These are phyloP conservation scores for Dacryopinax primogenitus DNA, from an alignment of 768 basidiomycete genomes.

Conservation along the genomic window DNA sequence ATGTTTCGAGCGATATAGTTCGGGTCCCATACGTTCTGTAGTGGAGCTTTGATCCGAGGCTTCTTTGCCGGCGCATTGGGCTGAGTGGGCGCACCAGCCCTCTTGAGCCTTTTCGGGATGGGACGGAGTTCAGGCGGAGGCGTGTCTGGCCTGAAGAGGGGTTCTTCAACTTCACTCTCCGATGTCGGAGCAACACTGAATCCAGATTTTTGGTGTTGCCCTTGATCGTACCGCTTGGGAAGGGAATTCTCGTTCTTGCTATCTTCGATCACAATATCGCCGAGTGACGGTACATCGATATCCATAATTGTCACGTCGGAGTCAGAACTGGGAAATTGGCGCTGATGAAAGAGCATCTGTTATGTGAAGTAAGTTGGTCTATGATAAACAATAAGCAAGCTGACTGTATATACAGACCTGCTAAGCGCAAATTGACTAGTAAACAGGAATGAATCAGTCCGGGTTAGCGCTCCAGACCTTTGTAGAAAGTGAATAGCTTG, in stretches of 20 bases:
- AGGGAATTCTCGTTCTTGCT: no score
- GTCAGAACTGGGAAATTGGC: neutral
- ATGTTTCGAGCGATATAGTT: neutral
- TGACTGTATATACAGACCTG: no score
- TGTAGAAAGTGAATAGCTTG: no score
- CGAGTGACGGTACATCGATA: no score
- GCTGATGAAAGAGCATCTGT: neutral
- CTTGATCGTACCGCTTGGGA: no score
- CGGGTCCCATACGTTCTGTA: neutral
- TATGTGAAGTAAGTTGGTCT: neutral
- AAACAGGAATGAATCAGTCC: no score
- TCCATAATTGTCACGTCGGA: no score
- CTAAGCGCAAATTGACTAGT: no score
- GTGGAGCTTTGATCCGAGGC: neutral
- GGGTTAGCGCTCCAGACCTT: no score
- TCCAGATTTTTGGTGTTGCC: no score
- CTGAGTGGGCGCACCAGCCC: neutral
- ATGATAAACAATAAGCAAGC: neutral
- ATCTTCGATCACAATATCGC: no score
- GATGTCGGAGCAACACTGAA: no score
- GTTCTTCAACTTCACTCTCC: neutral
- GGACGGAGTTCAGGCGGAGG: neutral
- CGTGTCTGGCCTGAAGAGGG: conserved; percentile 1
- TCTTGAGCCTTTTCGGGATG: neutral
- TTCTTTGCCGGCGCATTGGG: neutral